Evolutionary conservation across 2,329 filamentous ascomycete genomes (phyloP), one percentile per base, ranked within the genome.

Genomic region (Paecilomyces formosus): DNA sequence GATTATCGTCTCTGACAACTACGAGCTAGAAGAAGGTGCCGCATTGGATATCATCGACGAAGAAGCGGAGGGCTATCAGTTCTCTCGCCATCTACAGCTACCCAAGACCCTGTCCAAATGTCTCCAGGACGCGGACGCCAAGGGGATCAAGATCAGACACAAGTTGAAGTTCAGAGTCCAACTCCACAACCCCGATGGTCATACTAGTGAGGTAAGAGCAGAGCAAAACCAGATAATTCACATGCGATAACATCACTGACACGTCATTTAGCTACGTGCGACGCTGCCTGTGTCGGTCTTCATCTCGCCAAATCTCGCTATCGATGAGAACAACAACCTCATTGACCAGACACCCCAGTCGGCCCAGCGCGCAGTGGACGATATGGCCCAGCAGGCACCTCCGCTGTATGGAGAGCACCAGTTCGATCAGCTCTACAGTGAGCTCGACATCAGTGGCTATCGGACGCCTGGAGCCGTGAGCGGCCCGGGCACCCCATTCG

Each of bases 101-200:
- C 93, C 93, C 4, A 92, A 89, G 75, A 90, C 84, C 58, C 78
- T 99, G 61, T 87, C 87, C 64, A 84, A 85, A 64, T 97, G 93
- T 76, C 79, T 96, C 55, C 94, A 99, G 73, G 92, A 96, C 68
- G 87, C 94, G 53, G 91, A 96, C 67, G 87, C 88, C 22, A 87
- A 90, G 66, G 90, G 90, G 55, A 95, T 99, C 77, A 96, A 94
- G 74, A 84, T 97, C 56, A 84, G 90, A 58, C 94, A 99, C 74
- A 96, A 96, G 76, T 82, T 97, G 65, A 93, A 93, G 77, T 83
- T 97, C 68, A 91, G 90, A 55, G 88, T 97, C 60, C 90, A 93
- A 53, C 83, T 99, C 45, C 88, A 92, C 74, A 97, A 99, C 67
- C 93, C 94, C 0, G 94, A 99, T 71, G 93, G 92, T 0, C 94